A percentile compares a stretch with the other conserved stretches of the same genome.
Conservation (phyloP, 2,329 filamentous ascomycete genomes). For the Trichophyton equinum region DNA sequence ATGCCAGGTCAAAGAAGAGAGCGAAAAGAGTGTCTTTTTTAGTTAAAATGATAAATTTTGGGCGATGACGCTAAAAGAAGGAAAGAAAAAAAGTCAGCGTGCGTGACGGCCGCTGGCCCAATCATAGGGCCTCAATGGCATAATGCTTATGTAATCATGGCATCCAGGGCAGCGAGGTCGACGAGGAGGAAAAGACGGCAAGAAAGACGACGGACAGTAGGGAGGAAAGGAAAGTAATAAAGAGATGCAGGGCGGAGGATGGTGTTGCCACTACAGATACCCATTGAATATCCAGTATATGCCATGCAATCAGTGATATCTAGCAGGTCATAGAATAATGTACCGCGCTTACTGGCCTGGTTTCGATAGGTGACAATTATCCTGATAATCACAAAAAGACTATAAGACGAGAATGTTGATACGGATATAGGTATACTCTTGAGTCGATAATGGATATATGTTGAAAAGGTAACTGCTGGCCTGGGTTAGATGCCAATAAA, state of each 20-base stretch:
- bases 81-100: constrained; percentile 11
- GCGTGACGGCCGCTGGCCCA: constrained; percentile 9
- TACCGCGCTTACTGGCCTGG: too few species aligned
- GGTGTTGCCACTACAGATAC: too few species aligned
- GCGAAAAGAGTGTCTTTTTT: constrained; percentile 10
- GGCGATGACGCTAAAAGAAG: constrained; percentile 14
- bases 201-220: background rate
- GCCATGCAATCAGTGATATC: too few species aligned
- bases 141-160: background rate
- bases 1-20: constrained; percentile 11
- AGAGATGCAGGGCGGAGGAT: background rate
- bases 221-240: background rate
- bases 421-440: background rate
- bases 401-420: too few species aligned
- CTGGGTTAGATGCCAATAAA: too few species aligned
- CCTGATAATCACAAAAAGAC: too few species aligned
- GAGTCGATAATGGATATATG: background rate
- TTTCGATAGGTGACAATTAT: too few species aligned
- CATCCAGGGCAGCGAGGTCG: background rate
- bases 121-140: background rate
- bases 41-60: constrained; percentile 15
- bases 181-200: background rate
- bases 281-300: too few species aligned
- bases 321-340: too few species aligned
- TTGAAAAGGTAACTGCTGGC: background rate